Base-by-base conservation (phyloP, 176 grass and related monocot species). In the Carex scoparia region DNA sequence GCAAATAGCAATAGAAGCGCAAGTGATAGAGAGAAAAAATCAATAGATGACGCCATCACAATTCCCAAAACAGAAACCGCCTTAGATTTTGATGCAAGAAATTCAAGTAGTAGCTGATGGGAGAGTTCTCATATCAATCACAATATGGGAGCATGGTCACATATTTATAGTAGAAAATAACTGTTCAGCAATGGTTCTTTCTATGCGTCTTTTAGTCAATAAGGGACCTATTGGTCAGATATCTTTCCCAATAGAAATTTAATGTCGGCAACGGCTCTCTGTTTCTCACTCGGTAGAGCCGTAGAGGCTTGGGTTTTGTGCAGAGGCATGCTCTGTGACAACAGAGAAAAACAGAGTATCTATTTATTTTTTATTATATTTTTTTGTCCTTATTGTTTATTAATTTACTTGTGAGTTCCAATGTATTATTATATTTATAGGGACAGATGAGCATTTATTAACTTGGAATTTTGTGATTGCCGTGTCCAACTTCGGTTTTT, bases 221-320 rank as follows among this genome's bases (percentile, higher is more conserved):
- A 40, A 3, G 14, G 42, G 80, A 1, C 80, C 61, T 14, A 48
- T 12, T 66, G 66, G 61, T 82, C 80, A 82, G 38, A 40, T 40
- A 5, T 40, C 23, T 40, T 40, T 40, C 0, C 38, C 38, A 40
- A 5, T 40, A 40, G 38, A 40, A 40, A 57, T 61, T 61, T 61
- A 61, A 46, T 3, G 79, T 81, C 79, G 79, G 61, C 60, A 83
- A 83, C 81, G 81, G 61, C 81, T 83, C 4, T 69, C 32, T 65
- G 2, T 56, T 18, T 63, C 14, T 61, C 27, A 13, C 9, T 49
- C 9, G 9, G 48, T 49, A 49, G 48, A 49, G 48, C 9, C 48
- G 48, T 49, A 49, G 9, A 49, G 48, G 44, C 10, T 82, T 67
- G 80, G 61, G 42, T 33, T 53, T 30, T 54, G 80, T 27, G 80